Conservation (phyloP, 139 green algal genomes). For the Chlamydomonas applanata region DNA sequence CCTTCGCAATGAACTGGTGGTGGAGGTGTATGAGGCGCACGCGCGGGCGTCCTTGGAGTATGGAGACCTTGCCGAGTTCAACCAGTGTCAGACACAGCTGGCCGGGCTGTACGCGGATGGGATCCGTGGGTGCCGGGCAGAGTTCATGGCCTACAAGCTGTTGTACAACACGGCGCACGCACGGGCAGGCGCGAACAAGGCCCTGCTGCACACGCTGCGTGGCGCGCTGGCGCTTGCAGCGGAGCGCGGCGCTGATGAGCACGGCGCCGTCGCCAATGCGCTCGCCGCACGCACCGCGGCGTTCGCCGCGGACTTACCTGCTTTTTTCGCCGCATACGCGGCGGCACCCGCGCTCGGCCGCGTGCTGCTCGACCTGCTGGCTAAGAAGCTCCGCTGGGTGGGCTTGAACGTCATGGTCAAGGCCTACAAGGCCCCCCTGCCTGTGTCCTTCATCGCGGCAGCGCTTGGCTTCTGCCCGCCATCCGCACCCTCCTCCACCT, state of each 20-base stretch:
- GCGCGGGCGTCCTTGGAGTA: slow-evolving; percentile 81
- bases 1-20: slow-evolving; percentile 63
- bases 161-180: slow-evolving; percentile 67
- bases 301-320: slow-evolving; percentile 27
- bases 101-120: slow-evolving; percentile 54
- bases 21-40: slow-evolving; percentile 83
- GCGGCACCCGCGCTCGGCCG: slow-evolving; percentile 60
- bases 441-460: slow-evolving; percentile 47
- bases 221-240: slow-evolving; percentile 12
- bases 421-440: slow-evolving; percentile 55
- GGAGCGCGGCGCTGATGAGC: slow-evolving; percentile 18
- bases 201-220: slow-evolving; percentile 63
- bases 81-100: slow-evolving; percentile 85
- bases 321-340: slow-evolving; percentile 77
- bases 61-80: slow-evolving; percentile 85
- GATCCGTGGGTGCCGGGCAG: slow-evolving; percentile 27
- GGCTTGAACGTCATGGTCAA: slow-evolving; percentile 54
- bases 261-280: slow-evolving; percentile 2
- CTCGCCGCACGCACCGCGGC: slow-evolving; percentile 13
- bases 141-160: slow-evolving; percentile 54
- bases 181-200: slow-evolving; percentile 31
- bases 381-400: slow-evolving; percentile 52
- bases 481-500: neutral
- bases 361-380: slow-evolving; percentile 70
- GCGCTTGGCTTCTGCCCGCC: slow-evolving; percentile 60